A percentile compares a stretch with the other conserved stretches of the same genome.
These are phyloP conservation scores for Forsythia suspensa DNA, from an alignment of 257 asterid species.

Conservation along the genomic window DNA sequence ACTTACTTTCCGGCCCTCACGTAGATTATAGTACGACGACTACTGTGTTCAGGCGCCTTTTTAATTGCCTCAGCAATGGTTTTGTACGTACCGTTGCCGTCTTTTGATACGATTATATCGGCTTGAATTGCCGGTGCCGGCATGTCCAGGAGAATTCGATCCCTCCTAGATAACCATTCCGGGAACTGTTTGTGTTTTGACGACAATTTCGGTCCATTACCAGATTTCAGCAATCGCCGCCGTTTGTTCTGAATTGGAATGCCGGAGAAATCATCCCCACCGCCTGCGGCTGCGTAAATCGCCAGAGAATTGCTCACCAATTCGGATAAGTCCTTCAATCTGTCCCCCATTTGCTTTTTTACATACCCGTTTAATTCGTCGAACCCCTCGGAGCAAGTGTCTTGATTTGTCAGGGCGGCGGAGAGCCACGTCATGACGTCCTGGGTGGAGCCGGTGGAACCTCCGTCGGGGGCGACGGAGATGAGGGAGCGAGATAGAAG, in stretches of 20 bases:
- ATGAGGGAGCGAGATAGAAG: slow-evolving; percentile 33
- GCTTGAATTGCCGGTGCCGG: slow-evolving; percentile 35
- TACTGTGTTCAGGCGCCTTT: slow-evolving; percentile 48
- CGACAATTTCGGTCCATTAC: neutral
- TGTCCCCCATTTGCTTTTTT: slow-evolving; percentile 28
- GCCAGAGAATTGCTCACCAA: slow-evolving; percentile 55
- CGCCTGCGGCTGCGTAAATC: slow-evolving; percentile 30
- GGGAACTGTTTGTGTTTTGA: slow-evolving; percentile 29
- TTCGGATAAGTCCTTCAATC: slow-evolving; percentile 40
- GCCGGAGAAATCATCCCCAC: slow-evolving; percentile 41
- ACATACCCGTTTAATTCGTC: slow-evolving; percentile 33
- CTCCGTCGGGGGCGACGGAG: slow-evolving; percentile 24
- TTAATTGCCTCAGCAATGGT: slow-evolving; percentile 55
- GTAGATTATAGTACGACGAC: slow-evolving; percentile 40
- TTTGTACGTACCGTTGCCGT: slow-evolving; percentile 49
- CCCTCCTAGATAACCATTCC: slow-evolving; percentile 41
- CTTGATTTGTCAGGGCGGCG: slow-evolving; percentile 50
- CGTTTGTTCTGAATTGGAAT: slow-evolving; percentile 49
- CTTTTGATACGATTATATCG: slow-evolving; percentile 42
- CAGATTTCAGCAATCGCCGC: slow-evolving; percentile 24
- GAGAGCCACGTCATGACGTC: slow-evolving; percentile 56
- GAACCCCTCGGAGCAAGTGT: slow-evolving; percentile 53
- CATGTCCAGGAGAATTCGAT: slow-evolving; percentile 29
- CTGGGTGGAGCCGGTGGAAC: slow-evolving; percentile 21
- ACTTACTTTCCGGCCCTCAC: slow-evolving; percentile 58